Evolutionary conservation across 1,139 yeast genomes (phyloP).

Genomic region (Arxiozyma bovina): DNA sequence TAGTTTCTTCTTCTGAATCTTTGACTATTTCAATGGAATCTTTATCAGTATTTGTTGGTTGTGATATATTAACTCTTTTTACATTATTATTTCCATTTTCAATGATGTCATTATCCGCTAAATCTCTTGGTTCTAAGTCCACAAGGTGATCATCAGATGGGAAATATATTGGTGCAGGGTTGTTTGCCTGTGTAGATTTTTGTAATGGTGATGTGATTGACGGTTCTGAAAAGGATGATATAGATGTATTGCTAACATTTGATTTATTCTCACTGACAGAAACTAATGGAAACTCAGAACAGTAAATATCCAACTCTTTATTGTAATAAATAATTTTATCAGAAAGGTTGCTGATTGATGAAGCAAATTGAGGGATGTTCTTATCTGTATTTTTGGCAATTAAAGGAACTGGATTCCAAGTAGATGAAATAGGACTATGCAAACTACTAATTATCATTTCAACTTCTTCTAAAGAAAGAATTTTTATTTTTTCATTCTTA

Average conservation of each 20-base stretch:
- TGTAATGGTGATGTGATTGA: not conserved
- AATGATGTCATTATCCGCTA: conserved; percentile 2
- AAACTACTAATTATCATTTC: conserved; percentile 32
- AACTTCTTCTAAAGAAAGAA: conserved; percentile 31
- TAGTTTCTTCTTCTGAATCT: not conserved
- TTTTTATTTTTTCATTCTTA: conserved; percentile 6
- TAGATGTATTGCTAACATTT: not conserved
- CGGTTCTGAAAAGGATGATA: not conserved
- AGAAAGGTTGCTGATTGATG: conserved; percentile 24
- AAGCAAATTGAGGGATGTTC: not conserved
- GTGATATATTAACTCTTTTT: not conserved
- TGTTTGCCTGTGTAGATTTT: not conserved
- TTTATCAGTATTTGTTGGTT: not conserved
- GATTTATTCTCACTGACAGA: conserved; percentile 22
- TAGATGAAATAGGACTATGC: conserved; percentile 22
- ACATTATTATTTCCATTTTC: not conserved
- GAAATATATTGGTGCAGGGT: conserved; percentile 12
- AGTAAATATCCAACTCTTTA: conserved; percentile 49
- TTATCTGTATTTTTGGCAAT: not conserved
- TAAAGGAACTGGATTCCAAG: conserved; percentile 54
- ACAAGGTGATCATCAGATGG: conserved; percentile 24
- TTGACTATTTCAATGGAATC: not conserved
- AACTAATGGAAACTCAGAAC: conserved; percentile 47
- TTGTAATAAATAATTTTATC: conserved; percentile 55
- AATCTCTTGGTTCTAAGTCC: conserved; percentile 17